Conservation (phyloP, 2,329 filamentous ascomycete genomes). For the Hortaea werneckii region DNA sequence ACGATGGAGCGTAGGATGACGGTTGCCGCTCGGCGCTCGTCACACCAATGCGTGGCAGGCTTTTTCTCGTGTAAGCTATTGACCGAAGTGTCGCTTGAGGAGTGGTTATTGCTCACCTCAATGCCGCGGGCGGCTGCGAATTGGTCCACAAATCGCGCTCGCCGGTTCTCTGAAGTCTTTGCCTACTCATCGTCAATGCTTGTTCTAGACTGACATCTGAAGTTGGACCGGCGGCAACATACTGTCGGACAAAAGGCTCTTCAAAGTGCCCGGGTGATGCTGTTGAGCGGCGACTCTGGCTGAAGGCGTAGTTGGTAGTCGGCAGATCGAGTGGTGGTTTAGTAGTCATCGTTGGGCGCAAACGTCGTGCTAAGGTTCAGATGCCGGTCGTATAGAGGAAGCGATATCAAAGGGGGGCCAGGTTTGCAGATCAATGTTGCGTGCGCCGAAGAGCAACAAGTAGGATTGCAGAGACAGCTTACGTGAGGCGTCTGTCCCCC, state of each 20-base stretch:
- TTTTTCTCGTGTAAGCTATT: conserved; percentile 10
- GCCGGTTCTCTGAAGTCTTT: conserved; percentile 15
- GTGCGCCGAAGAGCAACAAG: background rate
- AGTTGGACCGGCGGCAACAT: background rate
- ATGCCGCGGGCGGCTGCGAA: conserved; percentile 11
- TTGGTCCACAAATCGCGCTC: conserved; percentile 20
- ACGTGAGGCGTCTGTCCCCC: conserved; percentile 1
- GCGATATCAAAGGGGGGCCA: background rate
- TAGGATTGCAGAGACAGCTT: background rate
- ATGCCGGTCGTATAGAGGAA: background rate
- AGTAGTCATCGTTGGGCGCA: conserved; percentile 8
- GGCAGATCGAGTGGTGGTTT: conserved; percentile 6
- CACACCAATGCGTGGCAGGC: conserved; percentile 17
- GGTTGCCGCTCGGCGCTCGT: conserved; percentile 7
- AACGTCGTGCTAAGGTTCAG: background rate
- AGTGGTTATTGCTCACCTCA: background rate
- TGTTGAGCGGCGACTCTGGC: conserved; percentile 6
- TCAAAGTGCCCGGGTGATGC: conserved; percentile 10
- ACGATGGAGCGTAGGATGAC: conserved; percentile 12
- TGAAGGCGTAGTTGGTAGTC: conserved; percentile 19
- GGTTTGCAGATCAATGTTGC: conserved; percentile 4
- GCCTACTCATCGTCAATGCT: conserved; percentile 9
- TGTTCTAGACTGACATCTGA: background rate
- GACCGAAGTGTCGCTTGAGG: conserved; percentile 14
- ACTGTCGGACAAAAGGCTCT: conserved; percentile 13